Conservation (phyloP, 2,329 filamentous ascomycete species). For the Colletotrichum neosansevieriae region DNA sequence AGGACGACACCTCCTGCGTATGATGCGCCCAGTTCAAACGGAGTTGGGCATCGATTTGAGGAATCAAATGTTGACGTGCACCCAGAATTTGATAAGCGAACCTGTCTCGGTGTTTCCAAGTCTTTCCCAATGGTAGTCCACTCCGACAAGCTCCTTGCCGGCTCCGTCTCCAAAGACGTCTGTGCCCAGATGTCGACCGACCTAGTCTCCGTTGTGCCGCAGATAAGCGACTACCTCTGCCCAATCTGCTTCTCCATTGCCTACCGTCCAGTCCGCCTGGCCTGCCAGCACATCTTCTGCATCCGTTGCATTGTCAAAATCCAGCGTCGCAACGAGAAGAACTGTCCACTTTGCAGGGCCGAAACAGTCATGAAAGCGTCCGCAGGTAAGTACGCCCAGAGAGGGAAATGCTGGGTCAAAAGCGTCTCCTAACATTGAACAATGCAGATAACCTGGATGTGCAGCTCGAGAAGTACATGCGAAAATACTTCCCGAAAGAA, state of each 20-base stretch:
- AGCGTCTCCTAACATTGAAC: neutral
- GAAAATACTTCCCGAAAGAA: constrained; percentile 80
- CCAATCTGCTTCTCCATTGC: constrained; percentile 83
- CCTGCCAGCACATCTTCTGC: constrained; percentile 84
- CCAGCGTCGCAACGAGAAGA: constrained; percentile 75
- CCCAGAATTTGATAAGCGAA: constrained; percentile 87
- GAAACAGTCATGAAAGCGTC: constrained; percentile 79
- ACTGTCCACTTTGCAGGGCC: constrained; percentile 82
- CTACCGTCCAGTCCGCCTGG: constrained; percentile 84
- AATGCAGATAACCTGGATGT: constrained; percentile 75
- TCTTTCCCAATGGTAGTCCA: constrained; percentile 71
- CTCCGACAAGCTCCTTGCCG: constrained; percentile 71
- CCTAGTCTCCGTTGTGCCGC: constrained; percentile 79
- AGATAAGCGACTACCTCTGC: constrained; percentile 86
- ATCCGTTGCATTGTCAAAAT: constrained; percentile 86
- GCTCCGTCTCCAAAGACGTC: constrained; percentile 79
- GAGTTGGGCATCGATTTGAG: no score
- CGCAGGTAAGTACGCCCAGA: constrained; percentile 60
- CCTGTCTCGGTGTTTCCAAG: constrained; percentile 75
- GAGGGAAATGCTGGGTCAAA: neutral
- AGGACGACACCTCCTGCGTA: no score
- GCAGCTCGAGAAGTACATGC: constrained; percentile 75
- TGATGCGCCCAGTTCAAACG: no score
- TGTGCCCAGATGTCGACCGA: constrained; percentile 80
- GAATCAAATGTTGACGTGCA: no score